Base-by-base conservation (phyloP, 768 basidiomycete species). In the Agrocybe praecox region DNA sequence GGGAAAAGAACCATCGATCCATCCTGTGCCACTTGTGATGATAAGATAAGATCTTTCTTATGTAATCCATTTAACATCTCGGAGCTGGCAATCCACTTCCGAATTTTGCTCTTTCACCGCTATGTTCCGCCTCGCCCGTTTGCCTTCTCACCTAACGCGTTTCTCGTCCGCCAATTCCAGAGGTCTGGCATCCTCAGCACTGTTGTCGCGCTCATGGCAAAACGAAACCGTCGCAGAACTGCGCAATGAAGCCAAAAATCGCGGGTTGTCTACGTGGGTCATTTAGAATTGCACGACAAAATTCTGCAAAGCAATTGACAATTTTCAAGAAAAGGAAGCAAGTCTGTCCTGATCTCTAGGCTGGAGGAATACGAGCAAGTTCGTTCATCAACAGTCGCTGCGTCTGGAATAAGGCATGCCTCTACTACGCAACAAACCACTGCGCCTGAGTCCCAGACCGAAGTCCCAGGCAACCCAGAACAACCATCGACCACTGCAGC, bases 121-220 rank as follows among this genome's bases (percentile, higher is more conserved):
- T 44, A 68, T 73, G 69, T 60, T 71, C 53, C 64, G 65, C 51
- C 55, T 71, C 61, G 51, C 60, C 49, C 62, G 60, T 61, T 48
- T 55, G 53, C 36, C 63, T 46, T 55, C 56, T 24, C 44, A 46
- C 33, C 51, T 63, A 54, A 65, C 58, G 29, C 49, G 32, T 24
- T 47, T 46, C 51, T 19, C 51, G 24, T 34, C 51, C 19, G 12
- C 43, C 76, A 8, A 46, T 34, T 23, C 46, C 33, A 29, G 58
- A 26, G 26, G 77, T 82, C 53, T 60, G 17, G 82, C 82, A 45
- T 85, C 84, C 24, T 78, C 85, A 17, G 79, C 82, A 33, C 78
- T 86, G 21, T 80, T 87, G 55, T 76, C 80, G 32, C 76, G 80
- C 58, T 76, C 81, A 49, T 86, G 83, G 82, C 78, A 84, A 57